phyloP scores from a whole-genome alignment of 352 stramenopile genomes.

The Phytophthora sansomeana region DNA sequence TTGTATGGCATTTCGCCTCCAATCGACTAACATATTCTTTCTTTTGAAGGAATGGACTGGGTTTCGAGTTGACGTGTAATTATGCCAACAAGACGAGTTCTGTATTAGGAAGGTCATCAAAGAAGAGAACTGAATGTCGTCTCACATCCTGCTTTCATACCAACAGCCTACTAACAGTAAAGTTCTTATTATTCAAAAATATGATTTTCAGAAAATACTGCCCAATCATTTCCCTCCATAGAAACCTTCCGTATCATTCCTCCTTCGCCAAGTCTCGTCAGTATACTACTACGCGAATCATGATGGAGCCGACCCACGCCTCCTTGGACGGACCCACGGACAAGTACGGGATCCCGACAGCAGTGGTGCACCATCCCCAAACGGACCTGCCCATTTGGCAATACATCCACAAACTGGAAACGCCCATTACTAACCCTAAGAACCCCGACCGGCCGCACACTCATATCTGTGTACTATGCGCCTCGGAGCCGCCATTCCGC shows the following conservation, averaged over 20 bases:
- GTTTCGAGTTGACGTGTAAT: constrained; percentile 1
- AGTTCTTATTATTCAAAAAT: too few relatives aligned
- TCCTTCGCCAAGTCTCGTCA: too few relatives aligned
- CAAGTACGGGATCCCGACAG: constrained; percentile 35
- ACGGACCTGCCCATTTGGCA: constrained; percentile 48
- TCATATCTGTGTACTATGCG: constrained; percentile 47
- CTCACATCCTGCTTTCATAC: too few relatives aligned
- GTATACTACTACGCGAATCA: constrained; percentile 16
- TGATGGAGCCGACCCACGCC: constrained; percentile 1
- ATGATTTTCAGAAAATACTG: too few relatives aligned
- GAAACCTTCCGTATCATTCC: too few relatives aligned
- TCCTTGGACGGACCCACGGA: constrained; percentile 33
- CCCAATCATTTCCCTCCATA: too few relatives aligned
- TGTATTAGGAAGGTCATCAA: too few relatives aligned
- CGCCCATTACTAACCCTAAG: constrained; percentile 29
- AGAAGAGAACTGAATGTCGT: too few relatives aligned
- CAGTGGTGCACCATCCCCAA: constrained; percentile 34
- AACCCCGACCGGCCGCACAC: constrained; percentile 31
- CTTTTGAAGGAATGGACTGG: constrained; percentile 6
- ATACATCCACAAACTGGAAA: constrained; percentile 40
- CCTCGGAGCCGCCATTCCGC: constrained; percentile 13
- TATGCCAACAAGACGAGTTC: too few relatives aligned
- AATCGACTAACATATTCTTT: not conserved
- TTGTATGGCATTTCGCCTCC: not conserved
- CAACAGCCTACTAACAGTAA: too few relatives aligned